Percentiles rank a stretch among this genome's conserved stretches.
Conservation (phyloP, 2,329 filamentous ascomycete species). For the Nothophoma quercina region DNA sequence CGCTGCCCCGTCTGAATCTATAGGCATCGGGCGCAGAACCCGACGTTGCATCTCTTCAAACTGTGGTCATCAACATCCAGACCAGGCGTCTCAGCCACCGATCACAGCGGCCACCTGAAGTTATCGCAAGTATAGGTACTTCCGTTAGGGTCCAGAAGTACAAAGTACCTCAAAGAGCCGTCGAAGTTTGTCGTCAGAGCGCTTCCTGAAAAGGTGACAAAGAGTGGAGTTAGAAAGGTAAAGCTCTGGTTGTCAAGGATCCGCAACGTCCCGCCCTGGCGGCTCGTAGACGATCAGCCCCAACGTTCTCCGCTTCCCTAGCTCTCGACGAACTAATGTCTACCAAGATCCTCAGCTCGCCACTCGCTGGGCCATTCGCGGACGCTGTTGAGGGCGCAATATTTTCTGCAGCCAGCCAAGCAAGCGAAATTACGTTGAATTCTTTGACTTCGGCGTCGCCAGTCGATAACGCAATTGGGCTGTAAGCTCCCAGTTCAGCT, state of each 20-base stretch:
- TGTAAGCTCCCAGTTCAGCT: neutral
- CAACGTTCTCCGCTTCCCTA: conserved; percentile 13
- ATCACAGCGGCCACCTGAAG: conserved; percentile 6
- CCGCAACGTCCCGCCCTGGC: conserved; percentile 18
- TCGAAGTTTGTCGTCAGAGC: conserved; percentile 1
- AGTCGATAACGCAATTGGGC: neutral
- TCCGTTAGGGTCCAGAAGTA: neutral
- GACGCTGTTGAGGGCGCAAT: conserved; percentile 4
- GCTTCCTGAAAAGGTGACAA: conserved; percentile 1
- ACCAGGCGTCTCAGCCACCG: conserved; percentile 33
- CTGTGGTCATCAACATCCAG: conserved; percentile 5
- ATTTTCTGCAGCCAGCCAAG: neutral
- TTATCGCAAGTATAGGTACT: neutral
- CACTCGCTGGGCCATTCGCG: conserved; percentile 4
- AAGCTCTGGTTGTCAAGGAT: conserved; percentile 1
- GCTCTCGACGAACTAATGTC: conserved; percentile 5
- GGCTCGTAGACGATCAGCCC: conserved; percentile 6
- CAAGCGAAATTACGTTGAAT: conserved; percentile 11
- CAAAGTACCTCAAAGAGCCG: neutral
- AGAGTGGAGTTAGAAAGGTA: neutral
- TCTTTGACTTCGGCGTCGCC: neutral
- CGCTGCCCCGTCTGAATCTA: conserved; percentile 16
- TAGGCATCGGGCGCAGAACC: conserved; percentile 15
- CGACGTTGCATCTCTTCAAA: conserved; percentile 32
- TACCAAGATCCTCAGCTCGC: neutral